phyloP scores from a whole-genome alignment of 1,284 basidiomycete genomes.

The Pascua sp. region DNA sequence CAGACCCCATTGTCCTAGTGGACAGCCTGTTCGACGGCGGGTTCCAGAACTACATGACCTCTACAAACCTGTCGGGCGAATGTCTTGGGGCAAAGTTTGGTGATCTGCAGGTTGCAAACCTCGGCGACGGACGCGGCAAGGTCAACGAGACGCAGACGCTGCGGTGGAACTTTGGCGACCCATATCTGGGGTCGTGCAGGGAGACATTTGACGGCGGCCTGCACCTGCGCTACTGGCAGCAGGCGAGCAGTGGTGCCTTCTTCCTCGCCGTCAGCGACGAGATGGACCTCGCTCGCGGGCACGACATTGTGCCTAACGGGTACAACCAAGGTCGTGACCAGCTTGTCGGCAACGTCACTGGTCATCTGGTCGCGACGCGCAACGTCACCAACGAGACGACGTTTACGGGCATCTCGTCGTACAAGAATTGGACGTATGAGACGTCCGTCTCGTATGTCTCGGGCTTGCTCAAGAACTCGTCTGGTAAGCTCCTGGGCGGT shows the following conservation, averaged over 20 bases:
- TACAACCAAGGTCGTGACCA: conserved; percentile 68
- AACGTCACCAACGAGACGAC: conserved; percentile 58
- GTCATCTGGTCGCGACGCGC: conserved; percentile 56
- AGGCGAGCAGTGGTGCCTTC: conserved; percentile 67
- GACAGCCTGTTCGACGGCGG: conserved; percentile 65
- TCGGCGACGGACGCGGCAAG: conserved; percentile 77
- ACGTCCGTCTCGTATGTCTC: conserved; percentile 65
- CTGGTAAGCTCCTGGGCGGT: conserved; percentile 31
- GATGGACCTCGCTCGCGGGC: conserved; percentile 58
- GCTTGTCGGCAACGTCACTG: conserved; percentile 74
- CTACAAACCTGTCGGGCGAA: conserved; percentile 54
- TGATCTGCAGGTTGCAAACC: conserved; percentile 65
- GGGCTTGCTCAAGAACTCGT: conserved; percentile 66
- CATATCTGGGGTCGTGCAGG: conserved; percentile 69
- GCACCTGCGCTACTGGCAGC: conserved; percentile 87
- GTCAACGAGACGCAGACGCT: conserved; percentile 74
- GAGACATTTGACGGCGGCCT: conserved; percentile 85
- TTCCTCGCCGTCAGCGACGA: conserved; percentile 82
- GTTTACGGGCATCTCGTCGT: conserved; percentile 25
- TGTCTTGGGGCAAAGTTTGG: conserved; percentile 79
- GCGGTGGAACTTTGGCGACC: conserved; percentile 74
- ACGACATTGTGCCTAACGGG: conserved; percentile 60
- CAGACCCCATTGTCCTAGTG: conserved; percentile 67
- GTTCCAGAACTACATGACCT: conserved; percentile 67
- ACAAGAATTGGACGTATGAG: conserved; percentile 62